These are phyloP conservation scores for Lactarius sanguifluus DNA, from an alignment of 768 basidiomycete species.

Conservation along the genomic window DNA sequence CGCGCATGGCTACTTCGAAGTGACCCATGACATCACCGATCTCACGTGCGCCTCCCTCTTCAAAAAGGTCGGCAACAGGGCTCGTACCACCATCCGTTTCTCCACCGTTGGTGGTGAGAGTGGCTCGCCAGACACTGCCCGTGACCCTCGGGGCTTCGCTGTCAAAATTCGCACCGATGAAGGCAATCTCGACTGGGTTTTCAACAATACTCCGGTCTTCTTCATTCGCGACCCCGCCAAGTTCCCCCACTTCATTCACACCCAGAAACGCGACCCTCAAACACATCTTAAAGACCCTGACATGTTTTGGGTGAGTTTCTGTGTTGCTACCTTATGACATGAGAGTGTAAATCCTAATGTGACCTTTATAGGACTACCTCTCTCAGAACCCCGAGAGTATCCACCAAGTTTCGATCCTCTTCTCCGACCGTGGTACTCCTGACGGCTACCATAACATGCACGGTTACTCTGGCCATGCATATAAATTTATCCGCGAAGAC, in stretches of 20 bases:
- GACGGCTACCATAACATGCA: constrained; percentile 85
- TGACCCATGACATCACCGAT: constrained; percentile 83
- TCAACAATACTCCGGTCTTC: constrained; percentile 92
- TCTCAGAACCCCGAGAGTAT: constrained; percentile 86
- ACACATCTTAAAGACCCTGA: constrained; percentile 89
- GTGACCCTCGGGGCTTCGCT: constrained; percentile 93
- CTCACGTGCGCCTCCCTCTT: constrained; percentile 72
- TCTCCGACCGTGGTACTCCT: constrained; percentile 95
- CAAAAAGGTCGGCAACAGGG: constrained; percentile 63
- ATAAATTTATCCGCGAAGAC: constrained; percentile 81
- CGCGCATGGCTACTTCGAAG: constrained; percentile 91
- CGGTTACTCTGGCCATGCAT: constrained; percentile 93
- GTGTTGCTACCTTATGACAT: background rate
- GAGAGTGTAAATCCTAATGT: background rate
- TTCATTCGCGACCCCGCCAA: constrained; percentile 85
- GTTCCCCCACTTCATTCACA: constrained; percentile 95
- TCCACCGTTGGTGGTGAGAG: constrained; percentile 90
- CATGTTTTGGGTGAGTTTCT: constrained; percentile 68
- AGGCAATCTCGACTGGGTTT: constrained; percentile 91
- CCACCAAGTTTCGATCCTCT: constrained; percentile 85
- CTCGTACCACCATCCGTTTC: constrained; percentile 80
- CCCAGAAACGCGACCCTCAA: constrained; percentile 88
- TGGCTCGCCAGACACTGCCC: constrained; percentile 88
- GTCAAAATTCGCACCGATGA: constrained; percentile 86
- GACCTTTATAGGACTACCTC: constrained; percentile 71